Conservation (phyloP, 2,329 filamentous ascomycete genomes). For the Penicillium sp. region DNA sequence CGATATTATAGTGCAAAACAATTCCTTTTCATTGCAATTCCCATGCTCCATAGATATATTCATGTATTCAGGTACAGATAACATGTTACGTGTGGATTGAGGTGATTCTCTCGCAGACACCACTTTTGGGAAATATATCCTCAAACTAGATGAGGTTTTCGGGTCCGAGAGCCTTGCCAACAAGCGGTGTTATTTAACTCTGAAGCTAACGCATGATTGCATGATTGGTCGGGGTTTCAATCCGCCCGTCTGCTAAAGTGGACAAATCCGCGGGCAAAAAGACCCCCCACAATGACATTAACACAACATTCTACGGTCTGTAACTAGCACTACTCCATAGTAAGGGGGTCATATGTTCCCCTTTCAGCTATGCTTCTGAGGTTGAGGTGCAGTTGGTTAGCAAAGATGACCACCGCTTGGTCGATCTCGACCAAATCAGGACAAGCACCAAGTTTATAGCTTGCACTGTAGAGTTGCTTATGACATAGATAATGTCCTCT, state of each 20-base stretch:
- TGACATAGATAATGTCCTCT: background rate
- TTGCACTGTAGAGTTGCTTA: background rate
- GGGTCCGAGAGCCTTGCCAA: background rate
- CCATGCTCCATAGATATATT: background rate
- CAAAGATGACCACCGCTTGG: constrained; percentile 2
- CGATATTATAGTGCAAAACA: background rate
- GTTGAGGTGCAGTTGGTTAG: background rate
- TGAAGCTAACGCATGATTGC: background rate
- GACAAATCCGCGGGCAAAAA: background rate
- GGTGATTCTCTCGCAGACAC: background rate
- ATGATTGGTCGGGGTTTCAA: constrained; percentile 3
- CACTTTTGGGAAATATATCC: no score
- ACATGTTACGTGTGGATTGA: no score
- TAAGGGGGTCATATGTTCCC: background rate
- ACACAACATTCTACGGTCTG: background rate
- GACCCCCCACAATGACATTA: background rate
- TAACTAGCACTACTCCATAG: background rate
- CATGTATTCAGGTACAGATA: background rate
- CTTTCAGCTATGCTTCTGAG: background rate
- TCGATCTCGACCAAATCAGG: background rate
- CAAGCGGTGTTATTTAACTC: constrained; percentile 4
- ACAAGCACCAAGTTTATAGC: background rate
- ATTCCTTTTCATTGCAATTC: background rate
- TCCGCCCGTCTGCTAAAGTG: background rate
- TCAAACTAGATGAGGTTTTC: background rate